phyloP scores from a whole-genome alignment of 1,139 yeast species.

The Diutina scorzettiae region DNA sequence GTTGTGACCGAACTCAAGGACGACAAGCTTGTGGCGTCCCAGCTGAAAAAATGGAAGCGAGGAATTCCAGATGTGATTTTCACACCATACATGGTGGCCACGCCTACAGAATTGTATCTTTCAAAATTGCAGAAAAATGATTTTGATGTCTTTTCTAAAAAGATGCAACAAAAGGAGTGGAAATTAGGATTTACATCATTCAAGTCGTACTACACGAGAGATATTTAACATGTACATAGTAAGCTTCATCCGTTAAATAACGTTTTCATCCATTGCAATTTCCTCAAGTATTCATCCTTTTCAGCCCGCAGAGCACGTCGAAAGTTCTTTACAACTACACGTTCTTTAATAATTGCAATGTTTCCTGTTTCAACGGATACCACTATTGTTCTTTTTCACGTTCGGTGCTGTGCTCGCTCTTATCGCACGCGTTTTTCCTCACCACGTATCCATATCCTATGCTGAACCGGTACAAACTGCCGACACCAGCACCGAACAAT shows the following conservation, averaged over 20 bases:
- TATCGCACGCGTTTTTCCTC: background rate
- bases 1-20: slow-evolving; percentile 15
- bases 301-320: too few relatives aligned
- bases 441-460: slow-evolving; percentile 3
- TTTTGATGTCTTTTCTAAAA: slow-evolving; percentile 46
- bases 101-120: slow-evolving; percentile 56
- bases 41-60: slow-evolving; percentile 28
- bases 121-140: slow-evolving; percentile 48
- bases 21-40: slow-evolving; percentile 21
- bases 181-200: slow-evolving; percentile 58
- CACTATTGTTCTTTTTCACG: too few relatives aligned
- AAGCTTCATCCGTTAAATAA: too few relatives aligned
- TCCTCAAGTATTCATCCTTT: too few relatives aligned
- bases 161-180: slow-evolving; percentile 53
- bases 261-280: too few relatives aligned
- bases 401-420: background rate
- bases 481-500: slow-evolving; percentile 4
- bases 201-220: slow-evolving; percentile 35
- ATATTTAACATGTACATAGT: slow-evolving; percentile 14
- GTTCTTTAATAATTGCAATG: too few relatives aligned
- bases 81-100: slow-evolving; percentile 54
- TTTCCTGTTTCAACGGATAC: too few relatives aligned
- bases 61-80: slow-evolving; percentile 54
- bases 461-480: slow-evolving; percentile 1
- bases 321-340: too few relatives aligned